Conservation (phyloP, 768 basidiomycete species). For the Lyophyllum semitale region DNA sequence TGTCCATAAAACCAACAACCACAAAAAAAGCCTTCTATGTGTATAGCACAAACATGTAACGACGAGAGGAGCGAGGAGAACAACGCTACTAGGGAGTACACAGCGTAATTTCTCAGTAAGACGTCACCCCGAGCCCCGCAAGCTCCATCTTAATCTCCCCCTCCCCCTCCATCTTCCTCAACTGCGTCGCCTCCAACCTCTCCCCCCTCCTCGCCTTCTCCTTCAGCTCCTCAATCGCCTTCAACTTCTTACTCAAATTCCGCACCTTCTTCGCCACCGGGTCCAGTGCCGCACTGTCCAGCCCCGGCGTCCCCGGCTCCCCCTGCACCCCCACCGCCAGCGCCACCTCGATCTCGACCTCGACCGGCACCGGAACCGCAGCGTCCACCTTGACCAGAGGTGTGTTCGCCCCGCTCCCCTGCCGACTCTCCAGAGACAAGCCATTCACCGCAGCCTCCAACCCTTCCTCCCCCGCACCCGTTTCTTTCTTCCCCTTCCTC, state of each 20-base stretch:
- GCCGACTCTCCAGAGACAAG: conserved; percentile 31
- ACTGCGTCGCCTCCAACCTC: conserved; percentile 89
- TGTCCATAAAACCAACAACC: background rate
- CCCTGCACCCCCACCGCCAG: conserved; percentile 25
- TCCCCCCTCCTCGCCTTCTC: conserved; percentile 89
- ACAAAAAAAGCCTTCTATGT: background rate
- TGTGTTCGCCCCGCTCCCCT: conserved; percentile 13
- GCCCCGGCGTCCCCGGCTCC: conserved; percentile 54
- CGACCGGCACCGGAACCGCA: too few species aligned
- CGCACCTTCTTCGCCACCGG: conserved; percentile 89
- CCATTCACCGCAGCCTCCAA: conserved; percentile 32
- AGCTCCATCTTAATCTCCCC: conserved; percentile 84
- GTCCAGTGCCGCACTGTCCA: conserved; percentile 62
- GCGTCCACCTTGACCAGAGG: conserved; percentile 14
- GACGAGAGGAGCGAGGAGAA: background rate
- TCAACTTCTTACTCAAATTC: conserved; percentile 96
- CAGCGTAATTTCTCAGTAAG: background rate
- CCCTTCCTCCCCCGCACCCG: conserved; percentile 37
- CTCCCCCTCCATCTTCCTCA: conserved; percentile 96
- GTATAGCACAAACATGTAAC: background rate
- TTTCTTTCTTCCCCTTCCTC: conserved; percentile 54
- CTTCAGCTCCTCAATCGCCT: conserved; percentile 98
- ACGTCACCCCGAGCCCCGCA: conserved; percentile 2
- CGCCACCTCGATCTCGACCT: too few species aligned
- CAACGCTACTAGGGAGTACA: background rate